Evolutionary conservation across 2,329 filamentous ascomycete genomes (phyloP).

Genomic region (Hirsutella thompsonii): DNA sequence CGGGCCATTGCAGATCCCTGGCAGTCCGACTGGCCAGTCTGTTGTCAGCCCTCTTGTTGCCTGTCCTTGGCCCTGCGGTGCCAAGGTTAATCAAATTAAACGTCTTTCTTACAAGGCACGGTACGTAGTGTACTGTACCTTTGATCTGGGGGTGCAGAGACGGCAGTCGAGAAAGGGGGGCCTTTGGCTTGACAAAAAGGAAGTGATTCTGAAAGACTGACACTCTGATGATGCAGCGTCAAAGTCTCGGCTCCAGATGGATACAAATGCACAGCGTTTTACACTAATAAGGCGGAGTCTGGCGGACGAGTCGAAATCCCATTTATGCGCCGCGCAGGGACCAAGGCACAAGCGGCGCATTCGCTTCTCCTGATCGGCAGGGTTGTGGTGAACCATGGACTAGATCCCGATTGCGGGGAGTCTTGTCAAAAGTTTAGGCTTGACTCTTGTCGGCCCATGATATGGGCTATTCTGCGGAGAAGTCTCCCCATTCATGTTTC

Average conservation of each 20-base stretch:
- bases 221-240: not conserved
- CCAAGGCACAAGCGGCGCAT: not conserved
- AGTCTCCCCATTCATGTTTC: not conserved
- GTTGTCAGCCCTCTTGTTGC: not conserved
- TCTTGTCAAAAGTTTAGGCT: not conserved
- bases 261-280: too few relatives aligned
- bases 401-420: constrained; percentile 4
- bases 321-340: not conserved
- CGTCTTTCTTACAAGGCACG: too few relatives aligned
- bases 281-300: too few relatives aligned
- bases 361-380: constrained; percentile 1
- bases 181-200: too few relatives aligned
- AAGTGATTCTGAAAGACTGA: too few relatives aligned
- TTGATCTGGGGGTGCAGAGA: too few relatives aligned
- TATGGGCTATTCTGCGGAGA: not conserved
- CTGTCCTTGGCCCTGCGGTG: not conserved
- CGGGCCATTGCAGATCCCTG: not conserved
- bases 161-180: too few relatives aligned
- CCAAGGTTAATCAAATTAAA: too few relatives aligned
- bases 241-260: not conserved
- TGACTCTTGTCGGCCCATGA: not conserved
- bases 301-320: not conserved
- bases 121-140: too few relatives aligned
- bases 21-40: not conserved
- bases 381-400: not conserved